Conservation (phyloP, 1,284 basidiomycete genomes). For the Austroboletus niveus region DNA sequence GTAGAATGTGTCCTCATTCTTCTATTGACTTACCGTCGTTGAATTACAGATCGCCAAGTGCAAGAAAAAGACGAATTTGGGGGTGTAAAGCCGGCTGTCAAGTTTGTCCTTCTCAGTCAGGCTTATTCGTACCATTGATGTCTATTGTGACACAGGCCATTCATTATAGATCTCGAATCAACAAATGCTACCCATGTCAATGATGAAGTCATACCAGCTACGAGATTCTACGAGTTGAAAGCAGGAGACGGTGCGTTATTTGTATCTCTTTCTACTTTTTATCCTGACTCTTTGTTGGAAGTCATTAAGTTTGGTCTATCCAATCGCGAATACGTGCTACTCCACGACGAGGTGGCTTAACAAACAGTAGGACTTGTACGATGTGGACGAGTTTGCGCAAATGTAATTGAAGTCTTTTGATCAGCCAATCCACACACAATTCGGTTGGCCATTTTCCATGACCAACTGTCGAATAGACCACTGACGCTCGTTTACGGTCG, state of each 20-base stretch:
- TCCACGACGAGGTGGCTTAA: constrained; percentile 74
- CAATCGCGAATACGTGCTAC: constrained; percentile 82
- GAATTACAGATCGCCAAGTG: constrained; percentile 70
- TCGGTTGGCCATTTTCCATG: not conserved
- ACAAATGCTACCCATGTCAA: constrained; percentile 96
- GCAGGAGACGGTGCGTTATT: constrained; percentile 73
- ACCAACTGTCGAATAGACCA: not conserved
- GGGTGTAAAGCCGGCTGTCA: constrained; percentile 68
- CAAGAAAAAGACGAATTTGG: constrained; percentile 89
- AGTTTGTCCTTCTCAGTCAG: constrained; percentile 51
- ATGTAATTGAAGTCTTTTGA: not conserved
- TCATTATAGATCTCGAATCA: constrained; percentile 94
- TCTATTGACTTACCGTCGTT: constrained; percentile 8
- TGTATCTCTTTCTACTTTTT: not conserved
- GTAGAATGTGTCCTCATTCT: not conserved
- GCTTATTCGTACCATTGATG: constrained; percentile 8
- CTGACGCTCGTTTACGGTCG: not conserved
- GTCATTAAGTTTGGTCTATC: constrained; percentile 93
- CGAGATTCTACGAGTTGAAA: constrained; percentile 90
- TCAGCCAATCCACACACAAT: not conserved
- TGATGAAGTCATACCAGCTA: constrained; percentile 77
- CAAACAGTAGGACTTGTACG: constrained; percentile 3
- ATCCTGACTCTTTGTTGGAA: constrained; percentile 32
- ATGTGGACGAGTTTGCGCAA: not conserved
- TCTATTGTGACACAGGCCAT: constrained; percentile 59